Conservation (phyloP, 306 rosid species). For the Glycyrrhiza uralensis region DNA sequence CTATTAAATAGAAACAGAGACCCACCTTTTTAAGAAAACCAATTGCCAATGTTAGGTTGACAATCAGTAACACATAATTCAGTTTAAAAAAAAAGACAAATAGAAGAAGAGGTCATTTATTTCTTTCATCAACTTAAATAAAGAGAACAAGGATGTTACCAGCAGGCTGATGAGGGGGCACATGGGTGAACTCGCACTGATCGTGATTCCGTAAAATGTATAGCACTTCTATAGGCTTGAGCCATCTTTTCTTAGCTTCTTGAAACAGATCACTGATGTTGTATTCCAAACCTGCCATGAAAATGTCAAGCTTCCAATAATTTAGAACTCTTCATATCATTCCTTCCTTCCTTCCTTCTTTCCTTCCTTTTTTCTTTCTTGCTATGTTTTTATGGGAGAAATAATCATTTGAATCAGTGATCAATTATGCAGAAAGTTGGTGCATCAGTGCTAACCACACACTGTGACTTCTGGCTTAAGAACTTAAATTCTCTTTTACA, state of each 20-base stretch:
- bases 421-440: neutral
- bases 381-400: neutral
- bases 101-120: neutral
- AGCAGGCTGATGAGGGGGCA: conserved; percentile 58
- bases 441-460: neutral
- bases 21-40: conserved; percentile 61
- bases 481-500: neutral
- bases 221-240: conserved; percentile 84
- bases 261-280: conserved; percentile 51
- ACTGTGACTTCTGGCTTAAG: neutral
- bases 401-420: neutral
- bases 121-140: neutral
- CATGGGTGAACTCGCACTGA: conserved; percentile 53
- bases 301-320: neutral
- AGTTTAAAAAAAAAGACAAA: neutral
- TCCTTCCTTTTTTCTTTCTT: too few relatives aligned
- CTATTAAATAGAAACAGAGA: conserved; percentile 77
- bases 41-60: neutral
- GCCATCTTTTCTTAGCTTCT: conserved; percentile 92
- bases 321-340: neutral
- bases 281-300: conserved; percentile 54
- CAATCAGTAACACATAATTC: conserved; percentile 3
- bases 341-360: too few relatives aligned
- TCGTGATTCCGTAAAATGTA: conserved; percentile 77
- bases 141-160: conserved; percentile 39